Evolutionary conservation across 2,329 filamentous ascomycete genomes (phyloP), one percentile per base, ranked within the genome.

Genomic region (Phialophora macrospora): DNA sequence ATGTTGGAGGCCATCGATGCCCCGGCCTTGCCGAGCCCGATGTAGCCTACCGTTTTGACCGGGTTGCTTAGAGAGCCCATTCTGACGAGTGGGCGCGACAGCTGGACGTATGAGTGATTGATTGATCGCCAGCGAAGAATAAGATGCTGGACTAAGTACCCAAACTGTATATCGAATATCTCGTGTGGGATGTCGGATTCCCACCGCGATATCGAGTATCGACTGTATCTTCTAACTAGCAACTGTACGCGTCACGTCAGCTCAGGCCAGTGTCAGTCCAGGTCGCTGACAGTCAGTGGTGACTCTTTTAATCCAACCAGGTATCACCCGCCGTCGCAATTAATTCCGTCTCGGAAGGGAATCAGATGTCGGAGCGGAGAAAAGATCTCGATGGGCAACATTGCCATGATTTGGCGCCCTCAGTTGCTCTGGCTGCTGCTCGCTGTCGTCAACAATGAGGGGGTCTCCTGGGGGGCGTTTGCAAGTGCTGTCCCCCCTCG

Each of bases 21-120:
- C 9, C 75, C 75, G 48, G 75, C 75, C 65, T 75, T 75, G 55
- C 75, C 75, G 9, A 76, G 71, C 46, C 75, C 75, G 48, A 77
- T 76, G 56, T 76, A 77, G 57, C 75, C 75, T 30, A 76, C 72
- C 2, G 66, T 70, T 60, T 63, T 68, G 62, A 65, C 62, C 8
- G 60, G 34, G 62, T 63, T 58, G 24, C 34, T 46, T 26, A 60
- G 22, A 32, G 58, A 60, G 32, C 58, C 58, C 58, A 60, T 60
- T 7, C 20, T 60, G n/a, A 24, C 9, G n/a, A 24, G 17, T 28
- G 12, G 22, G 12, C 14, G 24, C 1, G 28, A 30, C 28, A 30
- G 28, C 1, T 30, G 28, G 28, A 30, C 28, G 28, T 8, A 2
- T 30, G 28, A 8, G 7, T 30, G 7, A 30, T 1, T 30, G 28